Evolutionary conservation across 257 asterid species (phyloP), one percentile per base, ranked within the genome.

Genomic region (Galeopsis tetrahit): DNA sequence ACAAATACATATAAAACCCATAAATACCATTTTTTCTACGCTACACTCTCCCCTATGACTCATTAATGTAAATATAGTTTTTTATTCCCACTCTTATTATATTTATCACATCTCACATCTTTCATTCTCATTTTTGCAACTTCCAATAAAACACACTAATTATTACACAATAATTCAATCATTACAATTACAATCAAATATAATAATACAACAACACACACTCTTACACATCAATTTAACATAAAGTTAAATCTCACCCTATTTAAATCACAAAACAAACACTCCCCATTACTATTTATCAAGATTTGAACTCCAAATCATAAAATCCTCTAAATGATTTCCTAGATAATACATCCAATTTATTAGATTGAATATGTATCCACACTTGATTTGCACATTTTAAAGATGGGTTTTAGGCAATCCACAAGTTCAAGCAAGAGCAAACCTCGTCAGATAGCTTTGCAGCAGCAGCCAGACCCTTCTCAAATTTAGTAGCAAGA

Each of bases 401-500:
- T 39, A 33, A 43, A 42, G 31, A 32, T 34, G 40, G n/a, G 38
- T 28, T 57, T 3, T 57, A 57, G 63, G 39, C 7, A 34, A 60
- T 60, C 66, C 55, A 66, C 2, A 8, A 32, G 10, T 51, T 60
- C 35, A 69, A 32, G 38, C 28, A 68, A 51, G 51, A 73, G 6
- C 35, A 36, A 58, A 92, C 98, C 98, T 88, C 96, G 17, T 92
- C 96, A 43, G 96, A 90, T 75, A 92, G 82, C 86, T 90, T 92
- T 46, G 94, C 88, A 43, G 98, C 98, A 44, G 91, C 94, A 76
- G 96, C 96, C 74, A 92, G 78, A 65, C 95, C 96, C 87, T 85
- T 92, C 83, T 92, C 97, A 46, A 92, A 92, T 80, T 92, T 92
- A 79, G 83, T 92, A 13, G 97, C 93, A 44, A 92, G 91, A 80